Conservation (phyloP, 495 filamentous ascomycete genomes). For the Umbilicaria muhlenbergii region DNA sequence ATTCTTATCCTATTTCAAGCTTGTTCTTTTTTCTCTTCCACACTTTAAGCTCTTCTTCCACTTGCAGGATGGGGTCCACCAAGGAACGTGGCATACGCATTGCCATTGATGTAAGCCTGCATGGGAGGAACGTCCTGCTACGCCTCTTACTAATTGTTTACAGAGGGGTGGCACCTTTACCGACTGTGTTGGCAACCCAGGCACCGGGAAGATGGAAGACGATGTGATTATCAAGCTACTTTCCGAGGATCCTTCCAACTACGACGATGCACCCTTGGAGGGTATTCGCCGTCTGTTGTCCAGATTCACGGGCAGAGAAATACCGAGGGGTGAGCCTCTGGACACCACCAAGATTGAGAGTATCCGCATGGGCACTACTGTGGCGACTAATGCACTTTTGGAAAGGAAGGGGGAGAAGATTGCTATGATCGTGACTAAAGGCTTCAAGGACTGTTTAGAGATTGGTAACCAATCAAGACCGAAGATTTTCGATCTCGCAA, state of each 20-base stretch:
- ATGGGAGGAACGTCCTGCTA: neutral
- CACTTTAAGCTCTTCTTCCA: neutral
- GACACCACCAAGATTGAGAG: constrained; percentile 76
- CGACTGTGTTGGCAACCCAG: constrained; percentile 50
- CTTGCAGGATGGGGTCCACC: constrained; percentile 7
- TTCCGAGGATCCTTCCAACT: constrained; percentile 81
- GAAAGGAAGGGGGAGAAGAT: constrained; percentile 91
- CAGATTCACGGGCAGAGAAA: constrained; percentile 56
- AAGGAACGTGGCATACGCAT: constrained; percentile 13
- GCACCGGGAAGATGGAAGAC: constrained; percentile 40
- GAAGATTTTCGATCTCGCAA: constrained; percentile 70
- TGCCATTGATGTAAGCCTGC: constrained; percentile 15
- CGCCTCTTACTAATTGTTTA: constrained; percentile 1
- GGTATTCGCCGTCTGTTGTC: constrained; percentile 84
- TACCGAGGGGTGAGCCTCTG: constrained; percentile 65
- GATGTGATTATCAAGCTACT: constrained; percentile 79
- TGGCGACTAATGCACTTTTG: constrained; percentile 80
- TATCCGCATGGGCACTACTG: constrained; percentile 81
- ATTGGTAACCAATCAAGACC: constrained; percentile 78
- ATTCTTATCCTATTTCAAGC: too few species aligned
- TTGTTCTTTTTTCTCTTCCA: too few species aligned
- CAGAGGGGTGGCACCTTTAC: constrained; percentile 58
- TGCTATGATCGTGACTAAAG: constrained; percentile 79
- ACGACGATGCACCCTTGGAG: constrained; percentile 76
- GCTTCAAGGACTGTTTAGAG: constrained; percentile 81